Conservation (phyloP, 805 yeast genomes). For the Wickerhamomyces chambardii region DNA sequence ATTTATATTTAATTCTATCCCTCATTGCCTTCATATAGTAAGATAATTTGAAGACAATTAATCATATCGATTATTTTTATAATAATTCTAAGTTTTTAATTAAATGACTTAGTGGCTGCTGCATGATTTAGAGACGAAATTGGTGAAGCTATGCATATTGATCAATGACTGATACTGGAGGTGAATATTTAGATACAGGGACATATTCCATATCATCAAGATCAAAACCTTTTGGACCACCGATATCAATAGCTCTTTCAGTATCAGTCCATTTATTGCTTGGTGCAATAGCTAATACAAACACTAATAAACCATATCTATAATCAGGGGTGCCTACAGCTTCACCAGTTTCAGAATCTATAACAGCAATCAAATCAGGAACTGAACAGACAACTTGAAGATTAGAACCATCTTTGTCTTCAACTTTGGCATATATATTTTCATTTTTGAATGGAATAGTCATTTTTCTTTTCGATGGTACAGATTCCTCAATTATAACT, state of each 20-base stretch:
- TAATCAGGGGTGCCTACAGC: conserved; percentile 41
- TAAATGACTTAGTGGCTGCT: too few species aligned
- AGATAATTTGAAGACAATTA: too few species aligned
- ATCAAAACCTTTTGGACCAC: conserved; percentile 29
- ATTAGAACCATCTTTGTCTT: conserved; percentile 9
- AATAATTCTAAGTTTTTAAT: too few species aligned
- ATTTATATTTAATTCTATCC: too few species aligned
- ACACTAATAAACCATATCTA: conserved; percentile 33
- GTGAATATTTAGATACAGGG: conserved; percentile 24
- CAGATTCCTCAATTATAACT: conserved; percentile 24
- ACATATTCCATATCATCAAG: conserved; percentile 26
- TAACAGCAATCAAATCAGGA: conserved; percentile 36
- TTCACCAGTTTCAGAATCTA: conserved; percentile 33
- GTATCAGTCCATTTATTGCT: conserved; percentile 27
- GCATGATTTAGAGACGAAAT: too few species aligned
- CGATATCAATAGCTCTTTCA: conserved; percentile 24
- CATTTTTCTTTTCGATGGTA: conserved; percentile 9
- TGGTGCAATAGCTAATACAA: conserved; percentile 32
- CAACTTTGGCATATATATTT: conserved; percentile 26
- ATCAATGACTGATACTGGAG: conserved; percentile 28
- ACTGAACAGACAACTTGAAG: conserved; percentile 28
- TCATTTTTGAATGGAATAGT: conserved; percentile 39
- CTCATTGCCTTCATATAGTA: too few species aligned
- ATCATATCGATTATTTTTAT: too few species aligned
- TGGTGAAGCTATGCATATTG: too few species aligned